phyloP scores from a whole-genome alignment of 176 grass and related monocot species.

The Rhipidocladum racemiflorum region DNA sequence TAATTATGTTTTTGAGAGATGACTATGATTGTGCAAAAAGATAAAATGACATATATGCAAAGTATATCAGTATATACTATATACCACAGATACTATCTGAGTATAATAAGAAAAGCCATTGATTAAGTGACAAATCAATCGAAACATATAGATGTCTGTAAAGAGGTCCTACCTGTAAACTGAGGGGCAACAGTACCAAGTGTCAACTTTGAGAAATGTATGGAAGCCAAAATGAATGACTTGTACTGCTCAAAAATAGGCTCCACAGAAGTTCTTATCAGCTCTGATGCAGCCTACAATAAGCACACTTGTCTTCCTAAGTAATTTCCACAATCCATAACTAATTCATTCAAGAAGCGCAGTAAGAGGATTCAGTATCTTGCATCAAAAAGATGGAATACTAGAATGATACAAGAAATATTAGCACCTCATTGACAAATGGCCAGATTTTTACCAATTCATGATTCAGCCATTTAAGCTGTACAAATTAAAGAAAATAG shows the following conservation, averaged over 20 bases:
- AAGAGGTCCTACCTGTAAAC: constrained; percentile 67
- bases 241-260: constrained; percentile 98
- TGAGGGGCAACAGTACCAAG: constrained; percentile 98
- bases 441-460: constrained; percentile 87
- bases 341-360: constrained; percentile 27
- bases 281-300: constrained; percentile 86
- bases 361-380: constrained; percentile 23
- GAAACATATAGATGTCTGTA: background rate
- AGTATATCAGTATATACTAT: background rate
- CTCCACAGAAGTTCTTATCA: constrained; percentile 89
- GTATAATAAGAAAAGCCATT: constrained; percentile 24
- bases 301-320: constrained; percentile 25
- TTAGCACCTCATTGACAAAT: constrained; percentile 74
- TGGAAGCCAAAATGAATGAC: constrained; percentile 73
- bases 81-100: background rate
- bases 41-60: background rate
- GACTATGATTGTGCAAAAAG: background rate
- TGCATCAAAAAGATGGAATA: constrained; percentile 14
- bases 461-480: constrained; percentile 95
- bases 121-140: background rate
- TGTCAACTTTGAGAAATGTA: constrained; percentile 94
- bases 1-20: background rate
- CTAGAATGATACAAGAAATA: constrained; percentile 23
- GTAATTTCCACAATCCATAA: constrained; percentile 26
- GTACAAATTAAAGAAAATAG: constrained; percentile 22